Evolutionary conservation across 1,139 yeast genomes (phyloP).

Genomic region (Candida tunisiensis): DNA sequence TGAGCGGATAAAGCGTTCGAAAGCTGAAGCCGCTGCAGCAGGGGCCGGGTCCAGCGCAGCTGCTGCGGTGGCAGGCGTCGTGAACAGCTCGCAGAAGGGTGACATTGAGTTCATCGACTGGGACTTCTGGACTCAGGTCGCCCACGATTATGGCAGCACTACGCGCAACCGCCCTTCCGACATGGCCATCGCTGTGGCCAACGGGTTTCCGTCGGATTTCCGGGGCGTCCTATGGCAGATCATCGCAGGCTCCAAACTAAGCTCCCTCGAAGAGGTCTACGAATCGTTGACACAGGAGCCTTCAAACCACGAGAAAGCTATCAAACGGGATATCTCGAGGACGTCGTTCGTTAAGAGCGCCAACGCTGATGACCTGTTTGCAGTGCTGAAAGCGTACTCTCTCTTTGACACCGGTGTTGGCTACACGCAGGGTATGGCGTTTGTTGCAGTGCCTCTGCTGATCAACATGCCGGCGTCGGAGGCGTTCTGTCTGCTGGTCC

Average conservation of each 20-base stretch:
- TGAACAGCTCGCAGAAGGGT: conserved; percentile 13
- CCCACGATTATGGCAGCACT: conserved; percentile 53
- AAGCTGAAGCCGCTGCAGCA: conserved; percentile 4
- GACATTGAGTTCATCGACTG: conserved; percentile 56
- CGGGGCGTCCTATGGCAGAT: conserved; percentile 90
- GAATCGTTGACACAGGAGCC: conserved; percentile 34
- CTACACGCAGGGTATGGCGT: conserved; percentile 96
- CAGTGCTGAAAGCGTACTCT: conserved; percentile 71
- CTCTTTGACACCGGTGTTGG: conserved; percentile 87
- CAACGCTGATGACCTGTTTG: conserved; percentile 40
- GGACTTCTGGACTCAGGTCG: conserved; percentile 80
- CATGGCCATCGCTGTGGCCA: conserved; percentile 42
- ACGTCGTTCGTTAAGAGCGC: conserved; percentile 57
- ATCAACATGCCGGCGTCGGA: conserved; percentile 72
- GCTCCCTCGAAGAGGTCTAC: conserved; percentile 51
- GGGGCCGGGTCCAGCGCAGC: too few relatives aligned
- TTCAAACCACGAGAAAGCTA: conserved; percentile 59
- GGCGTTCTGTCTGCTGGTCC: conserved; percentile 66
- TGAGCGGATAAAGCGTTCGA: conserved; percentile 23
- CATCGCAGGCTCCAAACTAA: conserved; percentile 64
- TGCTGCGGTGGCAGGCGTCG: conserved; percentile 5
- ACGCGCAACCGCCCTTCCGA: conserved; percentile 44
- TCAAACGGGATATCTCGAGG: conserved; percentile 66
- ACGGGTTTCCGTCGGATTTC: conserved; percentile 72
- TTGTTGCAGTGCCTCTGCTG: conserved; percentile 69